Evolutionary conservation across 1,139 yeast genomes (phyloP), one percentile per base, ranked within the genome.

Genomic region (Trichomonascaceae sp.): DNA sequence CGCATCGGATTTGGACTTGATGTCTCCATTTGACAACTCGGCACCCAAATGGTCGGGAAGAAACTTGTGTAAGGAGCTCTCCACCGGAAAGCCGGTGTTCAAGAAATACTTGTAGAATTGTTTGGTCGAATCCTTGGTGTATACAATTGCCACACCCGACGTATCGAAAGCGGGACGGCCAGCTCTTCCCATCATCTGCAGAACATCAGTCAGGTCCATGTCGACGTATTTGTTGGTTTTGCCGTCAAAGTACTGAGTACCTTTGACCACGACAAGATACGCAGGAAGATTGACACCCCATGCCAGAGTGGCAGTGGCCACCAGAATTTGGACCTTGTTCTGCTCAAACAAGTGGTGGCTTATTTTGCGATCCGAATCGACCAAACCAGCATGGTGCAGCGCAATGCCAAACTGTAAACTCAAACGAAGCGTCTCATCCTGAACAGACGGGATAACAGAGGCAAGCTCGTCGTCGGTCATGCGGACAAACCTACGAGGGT

Each of bases 281-380:
- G 97, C 97, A 1, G 97, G 97, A 42, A 89, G 66, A 51, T 89
- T 89, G 28, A 89, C 96, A 48, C 97, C 97, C 92, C 96, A 85
- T 0, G 97, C 98, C 46, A 92, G 67, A 1, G 98, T 89, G 15
- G 95, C 80, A 0, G 99, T 89, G 0, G 98, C 97, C 37, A 92
- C 71, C 39, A 89, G 66, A 37, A 89, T 77, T 59, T 89, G 98
- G 32, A 89, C 76, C 53, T 84, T 85, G 39, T 82, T 84, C 22
- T 69, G 63, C 45, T 85, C 93, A 57, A 89, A 89, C 26, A 89
- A 60, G 45, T 74, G 75, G 54, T 92, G 98, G 3, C 94, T 76
- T 29, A 87, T 73, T 46, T 76, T 74, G 46, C 99, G 73, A 54
- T 89, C 99, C 28, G 78, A 69, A 45, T 85, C 94, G 14, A 84